phyloP scores from a whole-genome alignment of 2,329 filamentous ascomycete species.

The Stylonectria norvegica region DNA sequence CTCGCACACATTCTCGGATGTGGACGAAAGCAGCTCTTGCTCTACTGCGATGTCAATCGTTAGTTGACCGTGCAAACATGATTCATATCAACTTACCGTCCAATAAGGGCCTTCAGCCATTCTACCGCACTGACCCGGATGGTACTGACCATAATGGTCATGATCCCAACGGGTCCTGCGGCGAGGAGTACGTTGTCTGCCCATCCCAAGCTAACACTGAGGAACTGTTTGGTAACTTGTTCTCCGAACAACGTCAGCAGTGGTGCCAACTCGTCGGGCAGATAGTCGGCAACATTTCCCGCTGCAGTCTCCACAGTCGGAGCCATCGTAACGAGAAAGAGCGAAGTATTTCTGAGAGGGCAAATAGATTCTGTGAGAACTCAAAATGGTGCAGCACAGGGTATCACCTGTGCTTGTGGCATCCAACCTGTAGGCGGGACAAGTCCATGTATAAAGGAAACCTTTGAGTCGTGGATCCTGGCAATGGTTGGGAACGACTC shows the following conservation, averaged over 20 bases:
- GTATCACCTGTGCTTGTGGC: too few species aligned
- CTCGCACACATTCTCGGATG: slow-evolving; percentile 5
- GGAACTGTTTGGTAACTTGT: slow-evolving; percentile 44
- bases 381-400: too few species aligned
- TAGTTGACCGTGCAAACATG: too few species aligned
- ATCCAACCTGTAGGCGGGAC: too few species aligned
- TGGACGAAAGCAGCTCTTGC: slow-evolving; percentile 5
- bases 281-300: not conserved
- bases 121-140: slow-evolving; percentile 39
- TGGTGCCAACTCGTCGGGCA: not conserved
- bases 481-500: too few species aligned
- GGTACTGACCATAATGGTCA: slow-evolving; percentile 41
- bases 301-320: not conserved
- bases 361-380: too few species aligned
- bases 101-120: slow-evolving; percentile 1
- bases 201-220: slow-evolving; percentile 39
- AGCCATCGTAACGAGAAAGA: not conserved
- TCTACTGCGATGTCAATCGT: not conserved
- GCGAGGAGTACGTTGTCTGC: slow-evolving; percentile 45
- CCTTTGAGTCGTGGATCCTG: too few species aligned
- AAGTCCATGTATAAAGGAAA: too few species aligned
- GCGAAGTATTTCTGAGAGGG: too few species aligned
- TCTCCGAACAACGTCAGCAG: slow-evolving; percentile 38
- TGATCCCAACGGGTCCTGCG: slow-evolving; percentile 42
- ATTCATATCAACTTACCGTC: slow-evolving; percentile 1